Evolutionary conservation across 2,329 filamentous ascomycete species (phyloP), one percentile per base, ranked within the genome.

Genomic region (Triangularia setosa): DNA sequence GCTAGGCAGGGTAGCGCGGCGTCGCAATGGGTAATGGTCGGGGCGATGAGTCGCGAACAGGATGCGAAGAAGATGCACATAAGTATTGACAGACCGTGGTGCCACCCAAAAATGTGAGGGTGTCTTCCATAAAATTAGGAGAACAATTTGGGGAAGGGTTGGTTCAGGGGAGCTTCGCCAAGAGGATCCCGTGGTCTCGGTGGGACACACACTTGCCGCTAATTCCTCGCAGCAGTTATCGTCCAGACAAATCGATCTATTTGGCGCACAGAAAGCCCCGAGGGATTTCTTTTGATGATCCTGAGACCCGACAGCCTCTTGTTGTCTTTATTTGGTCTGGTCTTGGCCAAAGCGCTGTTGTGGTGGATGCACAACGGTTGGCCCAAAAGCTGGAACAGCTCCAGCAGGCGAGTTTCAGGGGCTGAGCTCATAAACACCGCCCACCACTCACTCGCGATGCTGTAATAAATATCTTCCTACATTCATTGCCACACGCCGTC

Each of bases 91-190:
- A 61, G 64, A 60, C 60, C 64, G 66, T 69, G 66, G 69, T 69
- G 67, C 65, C 68, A 69, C 69, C 64, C 63, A 65, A 67, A 67
- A 67, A 67, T 62, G 68, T 65, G 63, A 61, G 62, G 40, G 28
- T 69, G 68, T 67, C 63, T 65, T 64, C 58, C 23, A 63, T 64
- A 25, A 67, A 71, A 71, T 71, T 69, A 69, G 60, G 62, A 64
- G 62, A 65, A 33, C 63, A 64, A 64, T 67, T 69, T 68, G 53
- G 60, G 69, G 69, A 63, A 65, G 65, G 66, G 44, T 58, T 62
- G 57, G 60, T 24, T 58, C 65, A 66, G 68, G 69, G 69, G 58
- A 64, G 61, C 54, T 69, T 40, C n/a, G 59, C 30, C 61, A 61
- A 65, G 65, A 58, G 52, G 48, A 48, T 55, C 27, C 60, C 58